Evolutionary conservation across 129 eudicot genomes (phyloP).

Genomic region (Flaveria ramosissima): DNA sequence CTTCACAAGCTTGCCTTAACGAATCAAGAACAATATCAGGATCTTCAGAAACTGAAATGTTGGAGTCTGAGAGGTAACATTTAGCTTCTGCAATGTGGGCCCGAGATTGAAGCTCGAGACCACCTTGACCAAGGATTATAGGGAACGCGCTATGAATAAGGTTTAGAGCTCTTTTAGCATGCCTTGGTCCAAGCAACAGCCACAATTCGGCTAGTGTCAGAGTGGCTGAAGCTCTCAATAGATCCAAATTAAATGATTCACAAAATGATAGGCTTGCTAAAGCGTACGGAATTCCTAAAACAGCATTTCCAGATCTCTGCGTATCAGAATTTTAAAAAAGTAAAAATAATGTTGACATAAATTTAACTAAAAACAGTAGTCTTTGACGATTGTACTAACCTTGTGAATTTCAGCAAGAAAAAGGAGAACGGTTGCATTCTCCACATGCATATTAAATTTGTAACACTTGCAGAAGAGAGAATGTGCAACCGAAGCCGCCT

Average conservation of each 20-base stretch:
- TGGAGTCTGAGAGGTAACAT: slow-evolving; percentile 80
- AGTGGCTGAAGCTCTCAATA: slow-evolving; percentile 91
- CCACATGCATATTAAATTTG: slow-evolving; percentile 79
- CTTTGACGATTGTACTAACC: slow-evolving; percentile 36
- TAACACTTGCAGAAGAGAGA: slow-evolving; percentile 85
- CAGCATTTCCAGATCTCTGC: slow-evolving; percentile 94
- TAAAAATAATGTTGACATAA: neutral
- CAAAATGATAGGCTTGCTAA: slow-evolving; percentile 93
- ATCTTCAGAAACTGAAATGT: slow-evolving; percentile 66
- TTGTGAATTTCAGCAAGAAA: slow-evolving; percentile 95
- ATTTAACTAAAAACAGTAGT: neutral
- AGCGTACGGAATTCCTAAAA: slow-evolving; percentile 90
- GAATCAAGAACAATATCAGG: slow-evolving; percentile 75
- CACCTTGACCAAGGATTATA: slow-evolving; percentile 90
- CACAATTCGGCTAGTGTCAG: slow-evolving; percentile 85
- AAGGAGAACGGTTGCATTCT: slow-evolving; percentile 83
- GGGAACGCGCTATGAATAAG: slow-evolving; percentile 87
- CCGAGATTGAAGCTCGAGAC: slow-evolving; percentile 86
- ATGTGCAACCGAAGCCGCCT: slow-evolving; percentile 94
- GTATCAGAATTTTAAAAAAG: neutral
- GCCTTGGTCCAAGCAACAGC: slow-evolving; percentile 84
- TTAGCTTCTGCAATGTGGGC: slow-evolving; percentile 83
- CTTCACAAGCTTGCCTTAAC: slow-evolving; percentile 80
- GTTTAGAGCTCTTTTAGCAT: slow-evolving; percentile 82
- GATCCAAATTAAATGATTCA: slow-evolving; percentile 87